Conservation (phyloP, 2,329 filamentous ascomycete genomes). For the Epichloe baconii region DNA sequence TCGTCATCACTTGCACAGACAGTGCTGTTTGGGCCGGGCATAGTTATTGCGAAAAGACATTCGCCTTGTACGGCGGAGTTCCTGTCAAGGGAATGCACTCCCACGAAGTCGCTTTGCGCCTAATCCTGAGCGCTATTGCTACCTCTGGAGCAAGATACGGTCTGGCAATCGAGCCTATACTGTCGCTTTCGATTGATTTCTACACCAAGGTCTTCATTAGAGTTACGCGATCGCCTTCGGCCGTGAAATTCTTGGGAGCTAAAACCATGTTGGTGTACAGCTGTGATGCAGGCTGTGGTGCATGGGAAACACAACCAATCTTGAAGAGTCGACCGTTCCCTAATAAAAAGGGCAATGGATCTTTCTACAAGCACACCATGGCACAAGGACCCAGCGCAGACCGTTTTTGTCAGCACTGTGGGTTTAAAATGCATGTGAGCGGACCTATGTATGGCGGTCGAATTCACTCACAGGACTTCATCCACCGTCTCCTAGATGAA, state of each 20-base stretch:
- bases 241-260: slow-evolving; percentile 80
- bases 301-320: slow-evolving; percentile 74
- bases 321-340: slow-evolving; percentile 52
- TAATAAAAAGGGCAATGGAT: slow-evolving; percentile 60
- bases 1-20: slow-evolving; percentile 95
- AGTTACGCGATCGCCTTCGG: slow-evolving; percentile 63
- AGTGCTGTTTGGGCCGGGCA: slow-evolving; percentile 90
- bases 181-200: slow-evolving; percentile 92
- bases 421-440: slow-evolving; percentile 70
- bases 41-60: slow-evolving; percentile 89
- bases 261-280: slow-evolving; percentile 91
- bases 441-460: slow-evolving; percentile 94
- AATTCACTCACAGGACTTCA: slow-evolving; percentile 72
- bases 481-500: slow-evolving; percentile 62
- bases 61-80: slow-evolving; percentile 81
- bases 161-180: slow-evolving; percentile 73
- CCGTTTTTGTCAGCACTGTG: slow-evolving; percentile 68
- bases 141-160: slow-evolving; percentile 75
- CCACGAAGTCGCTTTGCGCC: slow-evolving; percentile 77
- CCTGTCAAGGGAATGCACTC: slow-evolving; percentile 75
- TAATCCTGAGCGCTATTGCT: slow-evolving; percentile 75
- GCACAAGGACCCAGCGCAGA: slow-evolving; percentile 56
- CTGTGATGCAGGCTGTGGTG: slow-evolving; percentile 83
- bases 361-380: slow-evolving; percentile 68
- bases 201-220: slow-evolving; percentile 84